Conservation (phyloP, 331 rosid genomes). For the Pyracantha coccinea region DNA sequence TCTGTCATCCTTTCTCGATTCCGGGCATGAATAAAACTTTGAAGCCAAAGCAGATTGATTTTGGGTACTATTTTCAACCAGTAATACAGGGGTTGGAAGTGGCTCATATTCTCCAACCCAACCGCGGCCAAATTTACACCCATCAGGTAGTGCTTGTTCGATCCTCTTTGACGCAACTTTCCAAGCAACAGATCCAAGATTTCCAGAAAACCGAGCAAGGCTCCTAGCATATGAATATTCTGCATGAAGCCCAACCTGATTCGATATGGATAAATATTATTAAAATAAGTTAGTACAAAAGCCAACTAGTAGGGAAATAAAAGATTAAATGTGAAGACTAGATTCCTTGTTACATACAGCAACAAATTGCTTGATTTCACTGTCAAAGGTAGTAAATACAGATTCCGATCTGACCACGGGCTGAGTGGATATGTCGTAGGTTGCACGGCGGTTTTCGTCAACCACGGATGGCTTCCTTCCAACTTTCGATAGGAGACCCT, state of each 20-base stretch:
- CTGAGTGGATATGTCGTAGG: constrained; percentile 51
- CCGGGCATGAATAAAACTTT: constrained; percentile 29
- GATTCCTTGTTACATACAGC: constrained; percentile 50
- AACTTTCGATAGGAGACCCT: constrained; percentile 45
- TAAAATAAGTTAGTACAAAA: background rate
- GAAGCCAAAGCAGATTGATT: constrained; percentile 33
- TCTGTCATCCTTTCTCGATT: constrained; percentile 38
- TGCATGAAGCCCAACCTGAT: constrained; percentile 93
- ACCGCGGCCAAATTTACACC: constrained; percentile 79
- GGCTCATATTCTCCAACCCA: constrained; percentile 98
- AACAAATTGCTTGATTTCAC: constrained; percentile 78
- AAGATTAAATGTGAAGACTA: constrained; percentile 1
- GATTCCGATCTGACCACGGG: constrained; percentile 59
- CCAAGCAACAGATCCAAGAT: constrained; percentile 90
- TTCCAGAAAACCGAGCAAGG: constrained; percentile 86
- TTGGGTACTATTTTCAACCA: constrained; percentile 34
- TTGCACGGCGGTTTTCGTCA: constrained; percentile 71
- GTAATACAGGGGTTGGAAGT: constrained; percentile 64
- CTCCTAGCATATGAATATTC: constrained; percentile 88
- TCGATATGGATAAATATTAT: background rate
- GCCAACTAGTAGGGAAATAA: background rate
- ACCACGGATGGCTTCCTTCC: constrained; percentile 57
- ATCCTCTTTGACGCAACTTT: constrained; percentile 81
- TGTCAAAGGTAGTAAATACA: constrained; percentile 62
- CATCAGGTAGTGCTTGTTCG: constrained; percentile 68